These are phyloP conservation scores for Monascus purpureus DNA, from an alignment of 495 filamentous ascomycete species.

Conservation along the genomic window DNA sequence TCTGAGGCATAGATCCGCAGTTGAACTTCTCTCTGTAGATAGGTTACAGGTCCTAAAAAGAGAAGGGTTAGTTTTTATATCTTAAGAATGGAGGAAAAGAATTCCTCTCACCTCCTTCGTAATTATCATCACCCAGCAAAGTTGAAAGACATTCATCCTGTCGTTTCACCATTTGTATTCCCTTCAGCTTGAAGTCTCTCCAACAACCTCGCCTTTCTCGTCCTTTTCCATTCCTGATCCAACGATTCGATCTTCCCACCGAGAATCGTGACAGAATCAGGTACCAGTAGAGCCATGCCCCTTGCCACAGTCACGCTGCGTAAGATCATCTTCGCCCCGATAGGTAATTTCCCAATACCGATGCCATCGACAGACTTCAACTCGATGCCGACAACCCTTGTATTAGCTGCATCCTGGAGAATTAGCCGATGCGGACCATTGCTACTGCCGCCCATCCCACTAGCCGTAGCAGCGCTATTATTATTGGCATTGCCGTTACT, in stretches of 20 bases:
- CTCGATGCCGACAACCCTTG: constrained; percentile 59
- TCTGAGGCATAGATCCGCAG: constrained; percentile 7
- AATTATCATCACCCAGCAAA: background rate
- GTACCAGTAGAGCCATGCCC: constrained; percentile 64
- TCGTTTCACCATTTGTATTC: background rate
- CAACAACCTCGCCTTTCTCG: constrained; percentile 54
- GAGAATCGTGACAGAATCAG: constrained; percentile 45
- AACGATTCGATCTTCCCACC: constrained; percentile 79
- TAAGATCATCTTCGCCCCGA: constrained; percentile 72
- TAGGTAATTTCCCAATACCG: constrained; percentile 46
- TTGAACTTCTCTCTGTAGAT: background rate
- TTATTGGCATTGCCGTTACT: constrained; percentile 4
- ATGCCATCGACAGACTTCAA: constrained; percentile 50
- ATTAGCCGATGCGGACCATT: constrained; percentile 64
- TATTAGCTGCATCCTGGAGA: constrained; percentile 66
- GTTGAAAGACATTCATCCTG: background rate
- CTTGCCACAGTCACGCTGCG: constrained; percentile 52
- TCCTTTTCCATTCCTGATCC: constrained; percentile 63
- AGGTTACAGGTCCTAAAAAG: too few species aligned
- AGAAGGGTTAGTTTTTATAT: too few species aligned
- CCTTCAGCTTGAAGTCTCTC: constrained; percentile 40
- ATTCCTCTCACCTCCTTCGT: too few species aligned
- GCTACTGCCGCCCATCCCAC: constrained; percentile 11
- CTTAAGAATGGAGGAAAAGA: constrained; percentile 1
- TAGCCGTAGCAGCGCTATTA: constrained; percentile 4